Percentiles rank a stretch among this genome's conserved stretches.
Evolutionary conservation across 225 moss, liverwort and hornwort species (phyloP).

Genomic region (Sphagnum contortum): DNA sequence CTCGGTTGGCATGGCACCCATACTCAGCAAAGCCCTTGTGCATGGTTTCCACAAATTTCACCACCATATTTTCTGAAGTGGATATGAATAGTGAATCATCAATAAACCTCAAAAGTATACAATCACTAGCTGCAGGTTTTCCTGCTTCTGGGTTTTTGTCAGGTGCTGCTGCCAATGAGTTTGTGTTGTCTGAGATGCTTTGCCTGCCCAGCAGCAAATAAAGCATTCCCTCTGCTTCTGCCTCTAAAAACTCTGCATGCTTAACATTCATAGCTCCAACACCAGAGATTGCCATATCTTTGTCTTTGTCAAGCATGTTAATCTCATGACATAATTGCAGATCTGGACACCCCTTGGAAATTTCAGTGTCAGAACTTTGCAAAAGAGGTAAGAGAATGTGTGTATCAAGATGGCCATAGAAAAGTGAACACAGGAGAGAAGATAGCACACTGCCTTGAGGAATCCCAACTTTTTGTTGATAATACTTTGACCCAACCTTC

Average conservation of each 20-base stretch:
- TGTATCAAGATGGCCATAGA: constrained; percentile 87
- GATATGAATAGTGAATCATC: constrained; percentile 96
- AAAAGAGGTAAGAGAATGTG: constrained; percentile 60
- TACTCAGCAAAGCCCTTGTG: constrained; percentile 84
- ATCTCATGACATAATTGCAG: too few relatives aligned
- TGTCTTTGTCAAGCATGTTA: too few relatives aligned
- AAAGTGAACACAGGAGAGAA: constrained; percentile 84
- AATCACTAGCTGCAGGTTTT: constrained; percentile 12
- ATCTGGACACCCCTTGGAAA: too few relatives aligned
- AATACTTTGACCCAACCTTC: constrained; percentile 84
- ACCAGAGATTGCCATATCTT: too few relatives aligned
- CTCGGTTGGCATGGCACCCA: constrained; percentile 82
- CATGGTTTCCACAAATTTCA: constrained; percentile 73
- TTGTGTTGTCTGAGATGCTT: background rate
- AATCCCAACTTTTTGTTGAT: constrained; percentile 81
- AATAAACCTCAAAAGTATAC: constrained; percentile 63
- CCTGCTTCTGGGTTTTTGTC: constrained; percentile 8
- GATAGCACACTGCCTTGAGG: constrained; percentile 93
- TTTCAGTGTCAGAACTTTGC: constrained; percentile 18
- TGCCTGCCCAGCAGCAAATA: background rate
- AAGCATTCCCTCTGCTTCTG: constrained; percentile 1
- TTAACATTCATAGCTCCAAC: background rate
- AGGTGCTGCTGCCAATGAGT: background rate
- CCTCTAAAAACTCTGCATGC: background rate
- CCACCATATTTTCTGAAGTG: constrained; percentile 59